phyloP scores from a whole-genome alignment of 192 early-diverging fungal species.

The Gaertneriomyces semiglobifer region DNA sequence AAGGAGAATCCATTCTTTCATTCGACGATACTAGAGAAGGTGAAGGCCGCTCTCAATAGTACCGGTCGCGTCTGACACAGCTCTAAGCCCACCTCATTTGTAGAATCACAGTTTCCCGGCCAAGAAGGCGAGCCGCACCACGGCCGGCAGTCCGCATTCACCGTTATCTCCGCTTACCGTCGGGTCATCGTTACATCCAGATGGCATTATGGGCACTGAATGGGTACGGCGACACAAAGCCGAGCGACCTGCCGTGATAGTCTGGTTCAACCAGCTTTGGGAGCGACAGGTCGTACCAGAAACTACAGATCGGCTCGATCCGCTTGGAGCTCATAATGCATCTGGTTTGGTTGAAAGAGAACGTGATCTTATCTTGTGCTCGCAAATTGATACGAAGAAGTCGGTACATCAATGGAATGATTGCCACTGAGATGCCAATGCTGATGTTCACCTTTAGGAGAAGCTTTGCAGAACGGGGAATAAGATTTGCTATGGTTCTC shows the following conservation, averaged over 20 bases:
- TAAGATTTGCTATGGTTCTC: constrained; percentile 72
- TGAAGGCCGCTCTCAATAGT: not conserved
- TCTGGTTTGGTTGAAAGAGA: constrained; percentile 60
- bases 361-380: constrained; percentile 52
- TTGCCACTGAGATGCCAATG: too few species aligned
- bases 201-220: constrained; percentile 71
- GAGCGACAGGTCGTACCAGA: constrained; percentile 36
- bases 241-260: constrained; percentile 58
- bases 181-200: constrained; percentile 72
- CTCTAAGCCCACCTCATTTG: not conserved
- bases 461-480: constrained; percentile 56
- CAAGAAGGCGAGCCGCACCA: not conserved
- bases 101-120: not conserved
- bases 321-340: constrained; percentile 37
- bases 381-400: constrained; percentile 68
- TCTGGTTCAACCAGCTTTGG: constrained; percentile 66
- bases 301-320: constrained; percentile 31
- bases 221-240: constrained; percentile 70
- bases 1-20: constrained; percentile 35
- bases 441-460: constrained; percentile 41
- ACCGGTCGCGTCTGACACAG: not conserved
- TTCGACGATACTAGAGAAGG: constrained; percentile 36
- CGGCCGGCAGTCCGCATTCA: constrained; percentile 37
- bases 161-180: constrained; percentile 65
- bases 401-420: constrained; percentile 19